A percentile compares a stretch with the other conserved stretches of the same genome.
Evolutionary conservation across 306 rosid genomes (phyloP).

Genomic region (Cucurbita moschata): DNA sequence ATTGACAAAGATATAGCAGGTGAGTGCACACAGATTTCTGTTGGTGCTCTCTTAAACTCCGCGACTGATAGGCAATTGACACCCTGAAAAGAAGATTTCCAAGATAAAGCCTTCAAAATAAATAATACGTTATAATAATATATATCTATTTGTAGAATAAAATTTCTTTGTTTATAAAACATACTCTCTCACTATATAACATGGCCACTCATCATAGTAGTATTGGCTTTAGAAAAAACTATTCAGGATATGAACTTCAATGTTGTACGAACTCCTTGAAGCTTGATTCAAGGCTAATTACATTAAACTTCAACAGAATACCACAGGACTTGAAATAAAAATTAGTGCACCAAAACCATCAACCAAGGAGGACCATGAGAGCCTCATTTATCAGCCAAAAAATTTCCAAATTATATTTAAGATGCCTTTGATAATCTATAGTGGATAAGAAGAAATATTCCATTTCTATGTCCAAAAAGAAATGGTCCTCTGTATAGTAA

Average conservation of each 20-base stretch:
- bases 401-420: no score
- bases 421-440: neutral
- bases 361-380: neutral
- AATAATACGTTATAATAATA: slow-evolving; percentile 7
- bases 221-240: neutral
- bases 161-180: neutral
- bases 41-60: slow-evolving; percentile 17
- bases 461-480: neutral
- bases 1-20: slow-evolving; percentile 9
- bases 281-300: neutral
- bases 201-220: neutral
- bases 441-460: neutral
- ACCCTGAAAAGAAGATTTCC: slow-evolving; percentile 19
- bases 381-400: neutral
- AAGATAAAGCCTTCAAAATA: slow-evolving; percentile 36
- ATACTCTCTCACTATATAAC: neutral
- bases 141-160: neutral
- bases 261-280: neutral
- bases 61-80: slow-evolving; percentile 28
- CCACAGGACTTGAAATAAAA: neutral
- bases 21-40: slow-evolving; percentile 20
- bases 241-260: neutral
- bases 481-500: neutral
- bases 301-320: neutral
- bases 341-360: neutral